phyloP scores from a whole-genome alignment of 192 early-diverging fungal species.

The Coemansia sp. region DNA sequence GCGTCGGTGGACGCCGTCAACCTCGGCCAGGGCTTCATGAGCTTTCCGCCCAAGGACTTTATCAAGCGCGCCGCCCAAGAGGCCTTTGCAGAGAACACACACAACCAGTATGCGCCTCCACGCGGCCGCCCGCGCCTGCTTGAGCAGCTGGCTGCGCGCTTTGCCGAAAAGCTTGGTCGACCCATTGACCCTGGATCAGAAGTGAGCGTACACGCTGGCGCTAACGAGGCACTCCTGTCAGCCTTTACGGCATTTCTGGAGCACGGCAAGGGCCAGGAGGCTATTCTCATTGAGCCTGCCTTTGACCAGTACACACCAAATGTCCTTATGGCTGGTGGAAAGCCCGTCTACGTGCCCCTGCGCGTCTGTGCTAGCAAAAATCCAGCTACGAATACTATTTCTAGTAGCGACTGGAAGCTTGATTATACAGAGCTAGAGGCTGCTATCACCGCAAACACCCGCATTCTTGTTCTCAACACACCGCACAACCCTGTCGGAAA shows the following conservation, averaged over 20 bases:
- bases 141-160: slow-evolving; percentile 75
- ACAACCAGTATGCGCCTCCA: slow-evolving; percentile 88
- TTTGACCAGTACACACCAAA: slow-evolving; percentile 93
- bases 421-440: slow-evolving; percentile 77
- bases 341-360: slow-evolving; percentile 83
- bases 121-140: slow-evolving; percentile 64
- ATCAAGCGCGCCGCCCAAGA: slow-evolving; percentile 73
- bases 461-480: slow-evolving; percentile 91
- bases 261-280: slow-evolving; percentile 71
- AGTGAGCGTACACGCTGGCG: slow-evolving; percentile 87
- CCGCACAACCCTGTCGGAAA: slow-evolving; percentile 94
- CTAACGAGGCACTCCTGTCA: slow-evolving; percentile 79
- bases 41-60: slow-evolving; percentile 87
- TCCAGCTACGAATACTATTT: slow-evolving; percentile 53
- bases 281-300: slow-evolving; percentile 93
- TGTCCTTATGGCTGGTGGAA: slow-evolving; percentile 84
- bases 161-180: slow-evolving; percentile 66
- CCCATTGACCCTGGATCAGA: slow-evolving; percentile 74
- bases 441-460: slow-evolving; percentile 73
- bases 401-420: slow-evolving; percentile 83
- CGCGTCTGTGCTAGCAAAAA: slow-evolving; percentile 55
- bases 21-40: slow-evolving; percentile 87
- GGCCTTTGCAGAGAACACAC: slow-evolving; percentile 61
- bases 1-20: slow-evolving; percentile 84
- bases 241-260: slow-evolving; percentile 82